Conservation (phyloP, 1,139 yeast genomes). For the Yamadazyma diospyri region DNA sequence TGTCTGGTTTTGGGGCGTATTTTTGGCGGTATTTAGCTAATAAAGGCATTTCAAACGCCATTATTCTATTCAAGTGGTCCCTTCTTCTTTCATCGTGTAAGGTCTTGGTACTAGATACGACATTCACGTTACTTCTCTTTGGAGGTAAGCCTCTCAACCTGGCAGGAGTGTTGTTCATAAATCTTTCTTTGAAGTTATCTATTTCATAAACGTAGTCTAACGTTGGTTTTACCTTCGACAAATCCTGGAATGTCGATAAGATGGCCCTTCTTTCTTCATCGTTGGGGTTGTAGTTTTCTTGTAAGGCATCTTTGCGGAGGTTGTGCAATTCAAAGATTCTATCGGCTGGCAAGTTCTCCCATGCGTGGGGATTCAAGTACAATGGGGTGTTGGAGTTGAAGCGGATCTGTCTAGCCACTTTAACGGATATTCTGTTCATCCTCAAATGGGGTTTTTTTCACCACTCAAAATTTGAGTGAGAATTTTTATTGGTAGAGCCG, state of each 20-base stretch:
- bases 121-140: slow-evolving; percentile 37
- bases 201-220: slow-evolving; percentile 43
- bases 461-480: slow-evolving; percentile 4
- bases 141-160: slow-evolving; percentile 39
- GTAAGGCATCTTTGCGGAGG: slow-evolving; percentile 53
- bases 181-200: slow-evolving; percentile 44
- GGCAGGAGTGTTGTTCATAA: slow-evolving; percentile 44
- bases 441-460: not conserved
- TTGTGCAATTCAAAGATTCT: slow-evolving; percentile 58
- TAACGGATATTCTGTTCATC: slow-evolving; percentile 2
- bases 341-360: slow-evolving; percentile 68
- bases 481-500: slow-evolving; percentile 5
- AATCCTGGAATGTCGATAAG: slow-evolving; percentile 39
- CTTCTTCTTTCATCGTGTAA: slow-evolving; percentile 37
- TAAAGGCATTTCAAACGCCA: slow-evolving; percentile 90
- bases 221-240: slow-evolving; percentile 30
- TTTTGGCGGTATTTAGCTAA: slow-evolving; percentile 70
- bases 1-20: slow-evolving; percentile 44
- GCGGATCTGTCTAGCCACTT: slow-evolving; percentile 8
- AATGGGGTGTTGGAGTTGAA: slow-evolving; percentile 19
- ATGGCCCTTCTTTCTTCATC: slow-evolving; percentile 47
- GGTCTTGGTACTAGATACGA: slow-evolving; percentile 33
- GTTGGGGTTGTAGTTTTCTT: slow-evolving; percentile 54
- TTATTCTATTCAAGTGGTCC: slow-evolving; percentile 63
- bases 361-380: slow-evolving; percentile 56